phyloP scores from a whole-genome alignment of 345 rosid genomes.

The Aethionema arabicum region DNA sequence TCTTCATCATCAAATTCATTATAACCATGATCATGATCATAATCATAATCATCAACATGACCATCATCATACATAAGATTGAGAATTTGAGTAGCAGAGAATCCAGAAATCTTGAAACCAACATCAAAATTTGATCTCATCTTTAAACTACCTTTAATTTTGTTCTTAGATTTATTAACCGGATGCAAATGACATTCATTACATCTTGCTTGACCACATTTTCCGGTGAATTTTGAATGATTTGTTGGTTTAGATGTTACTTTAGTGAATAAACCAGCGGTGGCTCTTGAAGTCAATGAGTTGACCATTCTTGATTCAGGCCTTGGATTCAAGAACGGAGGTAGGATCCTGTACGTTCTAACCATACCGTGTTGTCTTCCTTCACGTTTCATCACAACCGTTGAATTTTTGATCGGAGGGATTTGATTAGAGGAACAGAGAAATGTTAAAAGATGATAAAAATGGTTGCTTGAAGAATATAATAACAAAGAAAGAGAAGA shows the following conservation, averaged over 20 bases:
- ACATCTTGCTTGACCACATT: slow-evolving; percentile 57
- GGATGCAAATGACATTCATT: slow-evolving; percentile 34
- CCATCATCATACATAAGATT: slow-evolving; percentile 40
- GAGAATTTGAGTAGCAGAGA: slow-evolving; percentile 55
- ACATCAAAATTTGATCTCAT: slow-evolving; percentile 43
- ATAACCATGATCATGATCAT: slow-evolving; percentile 9
- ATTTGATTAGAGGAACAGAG: slow-evolving; percentile 2
- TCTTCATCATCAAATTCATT: slow-evolving; percentile 7
- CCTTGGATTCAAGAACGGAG: slow-evolving; percentile 45
- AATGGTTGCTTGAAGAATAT: slow-evolving; percentile 33
- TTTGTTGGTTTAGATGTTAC: slow-evolving; percentile 58
- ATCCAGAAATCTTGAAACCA: slow-evolving; percentile 41
- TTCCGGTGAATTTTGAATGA: slow-evolving; percentile 83
- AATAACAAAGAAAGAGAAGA: slow-evolving; percentile 15
- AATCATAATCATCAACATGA: slow-evolving; percentile 15
- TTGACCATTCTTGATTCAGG: slow-evolving; percentile 38
- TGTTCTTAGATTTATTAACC: slow-evolving; percentile 32
- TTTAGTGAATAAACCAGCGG: slow-evolving; percentile 56
- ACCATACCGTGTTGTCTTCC: slow-evolving; percentile 79
- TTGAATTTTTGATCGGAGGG: slow-evolving; percentile 6
- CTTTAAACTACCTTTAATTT: slow-evolving; percentile 44
- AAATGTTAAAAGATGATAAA: slow-evolving; percentile 17
- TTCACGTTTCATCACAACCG: slow-evolving; percentile 59
- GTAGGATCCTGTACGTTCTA: slow-evolving; percentile 46
- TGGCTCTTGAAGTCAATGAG: slow-evolving; percentile 44